phyloP scores from a whole-genome alignment of 805 yeast species.

The Metschnikowia picachoensis region DNA sequence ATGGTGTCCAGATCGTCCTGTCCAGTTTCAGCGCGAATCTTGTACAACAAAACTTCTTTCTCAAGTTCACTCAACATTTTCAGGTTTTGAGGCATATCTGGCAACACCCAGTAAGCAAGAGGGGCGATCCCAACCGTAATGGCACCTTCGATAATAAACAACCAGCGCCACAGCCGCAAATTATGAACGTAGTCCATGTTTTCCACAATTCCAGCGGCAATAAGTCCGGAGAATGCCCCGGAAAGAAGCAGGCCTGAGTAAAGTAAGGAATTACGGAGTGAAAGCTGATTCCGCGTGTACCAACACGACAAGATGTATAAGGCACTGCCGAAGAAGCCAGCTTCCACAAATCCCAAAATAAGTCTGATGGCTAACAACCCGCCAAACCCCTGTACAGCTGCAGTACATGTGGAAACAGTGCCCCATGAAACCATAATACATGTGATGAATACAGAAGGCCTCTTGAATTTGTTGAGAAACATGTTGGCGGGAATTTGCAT shows the following conservation, averaged over 20 bases:
- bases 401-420: constrained; percentile 44
- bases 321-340: constrained; percentile 47
- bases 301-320: constrained; percentile 50
- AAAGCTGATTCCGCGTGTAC: constrained; percentile 49
- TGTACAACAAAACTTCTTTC: constrained; percentile 40
- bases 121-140: constrained; percentile 46
- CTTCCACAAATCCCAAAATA: constrained; percentile 44
- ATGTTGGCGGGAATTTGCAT: constrained; percentile 49
- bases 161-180: constrained; percentile 47
- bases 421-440: constrained; percentile 51
- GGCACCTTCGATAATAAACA: constrained; percentile 54
- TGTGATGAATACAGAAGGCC: constrained; percentile 50
- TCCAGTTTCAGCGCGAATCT: constrained; percentile 39
- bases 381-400: constrained; percentile 41
- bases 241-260: constrained; percentile 49
- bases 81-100: constrained; percentile 51
- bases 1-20: constrained; percentile 36
- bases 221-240: constrained; percentile 53
- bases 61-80: constrained; percentile 44
- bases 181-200: constrained; percentile 24
- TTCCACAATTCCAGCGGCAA: constrained; percentile 50
- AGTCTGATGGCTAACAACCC: constrained; percentile 46
- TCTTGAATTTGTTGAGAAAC: constrained; percentile 43
- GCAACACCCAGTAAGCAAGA: constrained; percentile 44
- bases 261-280: constrained; percentile 47